Evolutionary conservation across 306 rosid species (phyloP), one percentile per base, ranked within the genome.

Genomic region (Vachellia pachyceras): DNA sequence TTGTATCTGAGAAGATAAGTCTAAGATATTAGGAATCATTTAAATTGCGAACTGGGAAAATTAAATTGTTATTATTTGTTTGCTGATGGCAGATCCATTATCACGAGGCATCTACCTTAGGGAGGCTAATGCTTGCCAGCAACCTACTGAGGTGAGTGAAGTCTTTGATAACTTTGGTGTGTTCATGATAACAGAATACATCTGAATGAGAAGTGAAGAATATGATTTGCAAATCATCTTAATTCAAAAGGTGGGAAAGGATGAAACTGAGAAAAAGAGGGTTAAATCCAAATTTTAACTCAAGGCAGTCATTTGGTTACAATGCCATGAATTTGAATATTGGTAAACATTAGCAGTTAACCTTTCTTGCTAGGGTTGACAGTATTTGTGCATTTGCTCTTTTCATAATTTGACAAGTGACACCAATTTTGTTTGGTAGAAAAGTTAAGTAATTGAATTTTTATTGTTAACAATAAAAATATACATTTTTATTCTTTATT

Each of bases 81-180:
- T 85, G 69, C 80, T 79, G 50, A 84, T 79, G 85, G 76, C 90
- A 95, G 98, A 76, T 85, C 93, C 96, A 77, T 85, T 84, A 49
- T 83, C 91, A 70, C 91, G 98, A 44, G 99, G 99, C 80, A 95
- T 95, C 87, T 95, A 95, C 83, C 84, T 95, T 50, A 91, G 99
- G 87, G 98, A 95, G 91, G 90, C 93, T 70, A 81, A 92, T 88
- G 87, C 91, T 85, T 93, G 91, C 77, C 89, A 12, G 65, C 91
- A 91, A 72, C 81, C 87, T 71, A 88, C 93, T 18, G 99, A 95
- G 99, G 99, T 95, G 78, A 84, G 88, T 95, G 78, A 84, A 88
- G 82, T 63, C 75, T 46, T 81, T 82, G 23, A 77, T 75, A 70
- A 75, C 67, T 68, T 79, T 84, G 73, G 66, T 63, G 66, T 73